phyloP scores from a whole-genome alignment of 2,329 filamentous ascomycete genomes.

The Bipolaris gigantea region DNA sequence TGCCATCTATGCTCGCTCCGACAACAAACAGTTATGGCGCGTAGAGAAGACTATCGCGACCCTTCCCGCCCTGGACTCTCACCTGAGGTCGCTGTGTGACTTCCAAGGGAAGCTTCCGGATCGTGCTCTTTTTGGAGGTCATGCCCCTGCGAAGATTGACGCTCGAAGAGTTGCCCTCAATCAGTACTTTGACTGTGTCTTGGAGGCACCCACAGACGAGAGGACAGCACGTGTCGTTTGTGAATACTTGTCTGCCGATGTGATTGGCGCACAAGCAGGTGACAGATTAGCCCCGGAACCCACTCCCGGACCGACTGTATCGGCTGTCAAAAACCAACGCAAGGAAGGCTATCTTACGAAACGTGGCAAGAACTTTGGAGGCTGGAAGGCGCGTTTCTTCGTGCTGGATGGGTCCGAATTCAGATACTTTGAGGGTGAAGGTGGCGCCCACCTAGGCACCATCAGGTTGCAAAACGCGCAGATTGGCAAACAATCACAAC shows the following conservation, averaged over 20 bases:
- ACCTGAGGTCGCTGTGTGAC: conserved; percentile 71
- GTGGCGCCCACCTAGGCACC: conserved; percentile 85
- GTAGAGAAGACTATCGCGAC: conserved; percentile 89
- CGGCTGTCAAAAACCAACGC: conserved; percentile 58
- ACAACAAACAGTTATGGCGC: conserved; percentile 82
- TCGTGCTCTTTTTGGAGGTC: conserved; percentile 81
- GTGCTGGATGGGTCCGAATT: conserved; percentile 70
- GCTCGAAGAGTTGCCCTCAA: conserved; percentile 80
- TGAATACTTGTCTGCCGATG: conserved; percentile 75
- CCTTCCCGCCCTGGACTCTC: conserved; percentile 77
- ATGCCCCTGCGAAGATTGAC: conserved; percentile 92
- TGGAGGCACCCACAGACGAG: conserved; percentile 81
- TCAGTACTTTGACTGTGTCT: conserved; percentile 78
- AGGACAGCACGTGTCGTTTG: conserved; percentile 78
- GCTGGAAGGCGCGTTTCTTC: conserved; percentile 88
- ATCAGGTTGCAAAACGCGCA: conserved; percentile 91
- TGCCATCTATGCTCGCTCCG: conserved; percentile 76
- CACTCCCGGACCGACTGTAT: conserved; percentile 46
- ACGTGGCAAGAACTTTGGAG: conserved; percentile 96
- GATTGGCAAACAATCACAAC: conserved; percentile 86
- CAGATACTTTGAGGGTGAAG: conserved; percentile 89
- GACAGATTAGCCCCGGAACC: conserved; percentile 61
- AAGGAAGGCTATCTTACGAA: conserved; percentile 95
- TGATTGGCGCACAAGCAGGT: conserved; percentile 60
- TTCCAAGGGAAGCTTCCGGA: conserved; percentile 82